Evolutionary conservation across 2,329 filamentous ascomycete species (phyloP), one percentile per base, ranked within the genome.

Genomic region (Canariomyces notabilis): DNA sequence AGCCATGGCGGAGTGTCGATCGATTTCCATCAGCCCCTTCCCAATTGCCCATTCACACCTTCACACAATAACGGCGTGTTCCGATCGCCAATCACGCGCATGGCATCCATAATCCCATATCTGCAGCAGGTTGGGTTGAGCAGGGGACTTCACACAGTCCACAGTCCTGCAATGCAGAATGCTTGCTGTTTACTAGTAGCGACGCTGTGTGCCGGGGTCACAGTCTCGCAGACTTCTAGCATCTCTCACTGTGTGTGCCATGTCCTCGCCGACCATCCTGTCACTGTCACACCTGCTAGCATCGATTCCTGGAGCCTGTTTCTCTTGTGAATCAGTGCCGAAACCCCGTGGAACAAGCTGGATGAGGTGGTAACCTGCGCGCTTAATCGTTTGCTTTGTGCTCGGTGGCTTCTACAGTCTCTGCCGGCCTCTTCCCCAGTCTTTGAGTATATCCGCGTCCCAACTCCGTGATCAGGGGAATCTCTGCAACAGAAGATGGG

Each of bases 71-170:
- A 38, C 40, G 14, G 55, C 59, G n/a, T 52, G 55, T 22, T 55
- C 57, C 2, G 48, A 56, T 14, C 33, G 64, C 63, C 51, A 55
- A 52, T 43, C 40, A 37, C 33, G 46, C 35, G n/a, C 19, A 45
- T 47, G 21, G 23, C 9, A 8, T 22, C 21, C 5, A n/a, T n/a
- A n/a, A n/a, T n/a, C n/a, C n/a, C n/a, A 41, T 26, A 12, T 19
- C 26, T 44, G 37, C 44, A 36, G 14, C 44, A 37, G 26, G 26
- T 11, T 12, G 3, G 26, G 26, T 29, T 9, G 26, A 29, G 26
- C 26, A 29, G 8, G n/a, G n/a, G n/a, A 4, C 14, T 12, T 29
- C 26, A 12, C 26, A 29, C 9, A 12, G 26, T 4, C 26, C 26
- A 29, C 26, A n/a, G n/a, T n/a, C n/a, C n/a, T 12, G 21, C 32